Percentiles rank a stretch among this genome's conserved stretches.
Conservation (phyloP, 2,329 filamentous ascomycete species). For the Malbranchea cinnamomea region DNA sequence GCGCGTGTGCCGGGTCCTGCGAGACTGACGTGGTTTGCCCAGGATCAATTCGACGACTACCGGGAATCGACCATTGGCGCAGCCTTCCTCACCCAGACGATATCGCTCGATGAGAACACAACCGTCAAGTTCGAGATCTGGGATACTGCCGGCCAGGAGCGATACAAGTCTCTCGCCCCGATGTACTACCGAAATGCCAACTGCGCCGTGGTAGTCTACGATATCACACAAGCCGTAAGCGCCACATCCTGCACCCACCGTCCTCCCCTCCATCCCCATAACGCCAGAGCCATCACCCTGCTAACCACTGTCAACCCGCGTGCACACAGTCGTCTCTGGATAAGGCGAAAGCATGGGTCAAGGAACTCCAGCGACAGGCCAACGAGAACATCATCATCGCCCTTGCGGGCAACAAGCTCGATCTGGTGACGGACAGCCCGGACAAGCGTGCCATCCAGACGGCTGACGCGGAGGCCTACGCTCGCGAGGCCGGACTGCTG, state of each 20-base stretch:
- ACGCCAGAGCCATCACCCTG: slow-evolving; percentile 4
- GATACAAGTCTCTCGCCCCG: slow-evolving; percentile 95
- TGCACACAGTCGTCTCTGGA: slow-evolving; percentile 84
- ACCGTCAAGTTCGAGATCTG: slow-evolving; percentile 99
- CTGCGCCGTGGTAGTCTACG: slow-evolving; percentile 97
- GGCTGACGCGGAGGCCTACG: slow-evolving; percentile 88
- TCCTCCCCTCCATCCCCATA: not conserved
- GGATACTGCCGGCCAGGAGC: slow-evolving; percentile 96
- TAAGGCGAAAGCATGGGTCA: slow-evolving; percentile 98
- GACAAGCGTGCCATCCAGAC: slow-evolving; percentile 87
- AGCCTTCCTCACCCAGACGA: slow-evolving; percentile 96
- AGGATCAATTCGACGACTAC: slow-evolving; percentile 99
- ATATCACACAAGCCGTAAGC: slow-evolving; percentile 95
- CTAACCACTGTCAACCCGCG: no score
- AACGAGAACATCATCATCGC: slow-evolving; percentile 99
- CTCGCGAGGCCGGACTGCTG: slow-evolving; percentile 77
- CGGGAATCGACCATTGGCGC: slow-evolving; percentile 96
- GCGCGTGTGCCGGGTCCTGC: not conserved
- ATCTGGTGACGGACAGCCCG: slow-evolving; percentile 84
- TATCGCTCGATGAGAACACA: slow-evolving; percentile 92
- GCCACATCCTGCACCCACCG: slow-evolving; percentile 2
- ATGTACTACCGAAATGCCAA: slow-evolving; percentile 99
- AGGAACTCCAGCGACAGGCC: slow-evolving; percentile 94
- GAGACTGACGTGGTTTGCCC: slow-evolving; percentile 5
- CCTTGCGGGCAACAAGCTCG: slow-evolving; percentile 92